Percentiles rank a stretch among this genome's conserved stretches.
Conservation (phyloP, 768 basidiomycete species). For the Ephemerocybe angulata region DNA sequence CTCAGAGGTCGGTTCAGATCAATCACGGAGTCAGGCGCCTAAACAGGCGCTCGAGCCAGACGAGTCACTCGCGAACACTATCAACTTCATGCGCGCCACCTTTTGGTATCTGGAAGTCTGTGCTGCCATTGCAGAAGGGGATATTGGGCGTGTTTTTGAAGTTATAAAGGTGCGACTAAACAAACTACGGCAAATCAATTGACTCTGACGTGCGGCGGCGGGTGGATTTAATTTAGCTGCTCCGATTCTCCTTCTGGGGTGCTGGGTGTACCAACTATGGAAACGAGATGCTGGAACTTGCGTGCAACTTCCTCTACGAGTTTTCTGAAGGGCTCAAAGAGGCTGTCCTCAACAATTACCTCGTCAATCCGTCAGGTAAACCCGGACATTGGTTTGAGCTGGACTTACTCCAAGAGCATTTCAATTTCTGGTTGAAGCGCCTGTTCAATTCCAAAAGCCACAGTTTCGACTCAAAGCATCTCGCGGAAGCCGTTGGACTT, state of each 20-base stretch:
- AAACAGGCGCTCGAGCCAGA: no score
- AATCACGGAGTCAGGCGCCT: no score
- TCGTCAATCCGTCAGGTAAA: slow-evolving; percentile 14
- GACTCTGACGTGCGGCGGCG: no score
- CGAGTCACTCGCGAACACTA: background rate
- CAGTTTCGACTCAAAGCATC: background rate
- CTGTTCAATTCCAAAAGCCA: slow-evolving; percentile 5
- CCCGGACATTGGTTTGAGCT: slow-evolving; percentile 11
- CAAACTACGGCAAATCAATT: no score
- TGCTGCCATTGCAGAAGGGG: background rate
- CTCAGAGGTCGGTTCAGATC: no score
- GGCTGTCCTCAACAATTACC: slow-evolving; percentile 15
- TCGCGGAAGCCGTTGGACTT: background rate
- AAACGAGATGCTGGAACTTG: slow-evolving; percentile 18
- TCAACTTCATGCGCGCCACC: background rate
- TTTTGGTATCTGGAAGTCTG: background rate
- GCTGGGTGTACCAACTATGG: slow-evolving; percentile 16
- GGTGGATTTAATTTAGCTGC: no score
- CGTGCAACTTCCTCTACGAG: slow-evolving; percentile 16
- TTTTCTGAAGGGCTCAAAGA: slow-evolving; percentile 5
- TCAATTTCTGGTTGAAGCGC: slow-evolving; percentile 14
- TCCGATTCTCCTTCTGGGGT: slow-evolving; percentile 16
- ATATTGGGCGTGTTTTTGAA: background rate
- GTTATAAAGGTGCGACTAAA: background rate
- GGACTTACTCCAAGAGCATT: slow-evolving; percentile 18